A percentile compares a stretch with the other conserved stretches of the same genome.
These are phyloP conservation scores for Protomyces lactucae-debilis DNA, from an alignment of 1,139 yeast genomes.

Conservation along the genomic window DNA sequence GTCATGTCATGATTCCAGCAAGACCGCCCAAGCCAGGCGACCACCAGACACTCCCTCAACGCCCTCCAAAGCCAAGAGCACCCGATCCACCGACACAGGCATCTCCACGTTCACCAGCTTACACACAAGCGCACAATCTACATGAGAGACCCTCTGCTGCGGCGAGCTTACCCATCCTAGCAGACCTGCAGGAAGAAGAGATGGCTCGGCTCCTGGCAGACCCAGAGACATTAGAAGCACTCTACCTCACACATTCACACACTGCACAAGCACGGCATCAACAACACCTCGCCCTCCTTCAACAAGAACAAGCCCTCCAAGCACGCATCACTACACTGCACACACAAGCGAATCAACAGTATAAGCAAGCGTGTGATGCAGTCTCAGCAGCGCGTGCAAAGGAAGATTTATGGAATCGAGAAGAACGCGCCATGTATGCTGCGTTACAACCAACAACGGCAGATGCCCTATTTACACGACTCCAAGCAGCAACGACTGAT, in stretches of 20 bases:
- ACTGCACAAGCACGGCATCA: slow-evolving; percentile 6
- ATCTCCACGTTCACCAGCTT: background rate
- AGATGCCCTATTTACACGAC: slow-evolving; percentile 37
- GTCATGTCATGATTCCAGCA: background rate
- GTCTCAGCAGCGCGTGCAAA: slow-evolving; percentile 31
- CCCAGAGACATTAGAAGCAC: slow-evolving; percentile 26
- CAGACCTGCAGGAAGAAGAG: slow-evolving; percentile 15
- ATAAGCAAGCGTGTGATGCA: slow-evolving; percentile 9
- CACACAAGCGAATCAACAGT: background rate
- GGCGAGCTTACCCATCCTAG: background rate
- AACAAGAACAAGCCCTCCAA: slow-evolving; percentile 15
- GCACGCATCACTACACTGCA: slow-evolving; percentile 1
- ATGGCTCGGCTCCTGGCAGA: slow-evolving; percentile 24
- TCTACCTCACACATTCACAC: slow-evolving; percentile 30
- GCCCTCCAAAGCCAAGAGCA: background rate
- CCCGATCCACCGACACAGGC: background rate
- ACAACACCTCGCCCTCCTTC: slow-evolving; percentile 17
- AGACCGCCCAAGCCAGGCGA: slow-evolving; percentile 20
- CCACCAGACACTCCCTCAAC: background rate
- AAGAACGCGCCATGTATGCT: slow-evolving; percentile 44
- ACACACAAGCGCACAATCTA: background rate
- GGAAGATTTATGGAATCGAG: slow-evolving; percentile 38
- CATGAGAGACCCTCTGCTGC: background rate
- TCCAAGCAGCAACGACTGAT: slow-evolving; percentile 38
- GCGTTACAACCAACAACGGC: slow-evolving; percentile 41